A percentile compares a stretch with the other conserved stretches of the same genome.
phyloP scores from a whole-genome alignment of 371 early-diverging fungal genomes.

The Syncephalastrum sp. region DNA sequence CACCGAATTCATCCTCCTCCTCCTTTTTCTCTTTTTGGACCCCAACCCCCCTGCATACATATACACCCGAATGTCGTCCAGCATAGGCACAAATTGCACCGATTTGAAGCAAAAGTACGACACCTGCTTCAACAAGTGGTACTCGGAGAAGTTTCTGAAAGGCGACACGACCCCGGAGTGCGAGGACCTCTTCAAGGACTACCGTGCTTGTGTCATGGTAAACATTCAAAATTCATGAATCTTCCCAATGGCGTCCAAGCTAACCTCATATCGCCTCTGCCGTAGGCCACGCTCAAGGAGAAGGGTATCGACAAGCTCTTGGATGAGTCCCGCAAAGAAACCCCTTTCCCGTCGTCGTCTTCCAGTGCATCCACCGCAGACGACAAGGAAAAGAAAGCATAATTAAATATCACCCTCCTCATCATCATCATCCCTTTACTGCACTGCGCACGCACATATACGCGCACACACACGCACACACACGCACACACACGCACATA shows the following conservation, averaged over 20 bases:
- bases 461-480: no score
- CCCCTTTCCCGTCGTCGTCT: slow-evolving; percentile 54
- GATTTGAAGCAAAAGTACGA: slow-evolving; percentile 90
- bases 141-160: slow-evolving; percentile 89
- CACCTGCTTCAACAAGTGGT: slow-evolving; percentile 93
- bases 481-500: background rate
- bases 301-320: slow-evolving; percentile 78
- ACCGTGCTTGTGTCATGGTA: slow-evolving; percentile 85
- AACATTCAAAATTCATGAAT: slow-evolving; percentile 7
- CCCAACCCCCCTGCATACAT: background rate
- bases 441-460: background rate
- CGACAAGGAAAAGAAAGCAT: slow-evolving; percentile 6
- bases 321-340: slow-evolving; percentile 75
- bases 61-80: slow-evolving; percentile 55
- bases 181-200: slow-evolving; percentile 81
- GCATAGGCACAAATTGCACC: slow-evolving; percentile 84
- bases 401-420: background rate
- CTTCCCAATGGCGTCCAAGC: background rate
- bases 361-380: slow-evolving; percentile 1
- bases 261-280: background rate
- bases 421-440: no score
- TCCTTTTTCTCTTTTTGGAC: no score
- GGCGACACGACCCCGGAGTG: slow-evolving; percentile 83
- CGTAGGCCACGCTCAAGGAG: slow-evolving; percentile 72
- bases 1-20: no score